phyloP scores from a whole-genome alignment of 108 stramenopile species.

The Cylindrotheca closterium region DNA sequence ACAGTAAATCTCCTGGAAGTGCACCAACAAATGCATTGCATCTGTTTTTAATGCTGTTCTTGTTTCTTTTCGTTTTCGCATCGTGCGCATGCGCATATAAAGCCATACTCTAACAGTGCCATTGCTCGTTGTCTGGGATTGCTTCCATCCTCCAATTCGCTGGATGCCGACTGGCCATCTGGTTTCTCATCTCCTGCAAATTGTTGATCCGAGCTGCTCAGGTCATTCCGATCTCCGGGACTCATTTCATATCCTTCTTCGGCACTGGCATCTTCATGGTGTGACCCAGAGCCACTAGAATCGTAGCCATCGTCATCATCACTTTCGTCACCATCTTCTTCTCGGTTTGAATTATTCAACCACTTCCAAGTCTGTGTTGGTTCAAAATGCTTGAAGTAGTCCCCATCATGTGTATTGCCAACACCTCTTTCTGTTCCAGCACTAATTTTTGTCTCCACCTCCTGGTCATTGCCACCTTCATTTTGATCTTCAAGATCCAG shows the following conservation, averaged over 20 bases:
- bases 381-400: conserved; percentile 18
- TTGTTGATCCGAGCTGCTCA: too few relatives aligned
- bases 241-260: too few relatives aligned
- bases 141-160: conserved; percentile 6
- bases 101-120: conserved; percentile 24
- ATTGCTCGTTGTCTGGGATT: conserved; percentile 4
- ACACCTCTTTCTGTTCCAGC: too few relatives aligned
- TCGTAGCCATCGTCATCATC: background rate
- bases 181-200: too few relatives aligned
- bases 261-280: too few relatives aligned
- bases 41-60: background rate
- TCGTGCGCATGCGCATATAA: conserved; percentile 18
- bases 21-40: background rate
- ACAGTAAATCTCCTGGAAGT: too few relatives aligned
- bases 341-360: conserved; percentile 20
- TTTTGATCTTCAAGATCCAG: conserved; percentile 3
- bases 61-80: conserved; percentile 1
- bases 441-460: too few relatives aligned
- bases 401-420: too few relatives aligned
- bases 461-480: too few relatives aligned
- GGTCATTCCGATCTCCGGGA: too few relatives aligned
- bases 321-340: background rate
- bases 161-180: background rate
- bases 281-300: too few relatives aligned
- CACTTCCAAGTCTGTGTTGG: conserved; percentile 36